Percentiles rank a stretch among this genome's conserved stretches.
These are phyloP conservation scores for Arachis monticola DNA, from an alignment of 331 rosid genomes.

Conservation along the genomic window DNA sequence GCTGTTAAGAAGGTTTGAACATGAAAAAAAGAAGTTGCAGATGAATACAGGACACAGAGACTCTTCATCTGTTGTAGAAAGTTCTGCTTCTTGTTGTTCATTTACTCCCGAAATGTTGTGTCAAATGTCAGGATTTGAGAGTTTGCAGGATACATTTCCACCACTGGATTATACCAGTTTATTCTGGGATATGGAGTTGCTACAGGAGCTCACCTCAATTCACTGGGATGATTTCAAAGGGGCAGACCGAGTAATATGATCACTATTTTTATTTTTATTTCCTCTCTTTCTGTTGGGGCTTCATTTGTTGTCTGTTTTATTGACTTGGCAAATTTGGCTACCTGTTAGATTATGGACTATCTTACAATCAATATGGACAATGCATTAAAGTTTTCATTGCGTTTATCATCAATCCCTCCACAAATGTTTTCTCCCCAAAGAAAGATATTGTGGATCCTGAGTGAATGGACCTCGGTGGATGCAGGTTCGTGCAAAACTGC, in stretches of 20 bases:
- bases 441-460: constrained; percentile 70
- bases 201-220: constrained; percentile 63
- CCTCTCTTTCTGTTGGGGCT: not conserved
- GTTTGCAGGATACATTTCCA: constrained; percentile 67
- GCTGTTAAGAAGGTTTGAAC: constrained; percentile 54
- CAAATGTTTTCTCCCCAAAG: constrained; percentile 89
- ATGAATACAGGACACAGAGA: constrained; percentile 41
- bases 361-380: constrained; percentile 50
- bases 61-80: constrained; percentile 36
- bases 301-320: not conserved
- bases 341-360: constrained; percentile 47
- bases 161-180: constrained; percentile 67
- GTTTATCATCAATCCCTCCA: constrained; percentile 82
- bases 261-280: not conserved
- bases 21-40: constrained; percentile 51
- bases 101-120: constrained; percentile 53
- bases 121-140: constrained; percentile 52
- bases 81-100: constrained; percentile 59
- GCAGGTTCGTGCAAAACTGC: constrained; percentile 57
- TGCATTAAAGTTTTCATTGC: constrained; percentile 67
- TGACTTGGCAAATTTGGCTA: not conserved
- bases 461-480: constrained; percentile 61
- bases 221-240: constrained; percentile 54
- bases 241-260: constrained; percentile 52
- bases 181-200: constrained; percentile 71